phyloP scores from a whole-genome alignment of 225 moss, liverwort and hornwort species.

The Lunularia cruciata region DNA sequence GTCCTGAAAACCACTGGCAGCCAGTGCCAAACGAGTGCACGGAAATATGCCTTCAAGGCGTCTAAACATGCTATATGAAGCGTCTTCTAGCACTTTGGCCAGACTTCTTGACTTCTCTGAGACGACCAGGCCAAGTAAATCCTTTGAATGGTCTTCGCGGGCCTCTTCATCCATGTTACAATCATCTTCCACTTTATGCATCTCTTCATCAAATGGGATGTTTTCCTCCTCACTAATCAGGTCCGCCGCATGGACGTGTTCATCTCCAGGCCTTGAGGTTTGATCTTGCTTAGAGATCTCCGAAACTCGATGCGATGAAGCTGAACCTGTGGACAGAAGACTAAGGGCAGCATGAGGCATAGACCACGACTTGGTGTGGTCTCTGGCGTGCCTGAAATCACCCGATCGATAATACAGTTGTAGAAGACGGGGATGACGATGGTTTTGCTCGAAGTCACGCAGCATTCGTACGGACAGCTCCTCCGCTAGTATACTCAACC shows the following conservation, averaged over 20 bases:
- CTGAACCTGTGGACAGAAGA: slow-evolving; percentile 51
- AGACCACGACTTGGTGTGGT: slow-evolving; percentile 79
- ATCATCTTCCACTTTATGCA: slow-evolving; percentile 15
- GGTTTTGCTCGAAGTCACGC: slow-evolving; percentile 78
- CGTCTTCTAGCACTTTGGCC: slow-evolving; percentile 69
- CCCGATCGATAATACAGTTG: slow-evolving; percentile 90
- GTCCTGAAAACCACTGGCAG: slow-evolving; percentile 81
- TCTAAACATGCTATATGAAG: slow-evolving; percentile 57
- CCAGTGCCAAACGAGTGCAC: slow-evolving; percentile 82
- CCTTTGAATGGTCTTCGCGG: slow-evolving; percentile 23
- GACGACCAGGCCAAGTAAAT: slow-evolving; percentile 44
- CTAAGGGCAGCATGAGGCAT: slow-evolving; percentile 70
- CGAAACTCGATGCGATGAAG: slow-evolving; percentile 7
- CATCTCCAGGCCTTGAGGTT: slow-evolving; percentile 15
- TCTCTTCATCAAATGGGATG: slow-evolving; percentile 22
- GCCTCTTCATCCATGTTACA: slow-evolving; percentile 15
- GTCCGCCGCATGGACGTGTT: slow-evolving; percentile 24
- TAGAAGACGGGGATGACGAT: slow-evolving; percentile 78
- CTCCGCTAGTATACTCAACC: slow-evolving; percentile 68
- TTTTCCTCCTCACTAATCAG: slow-evolving; percentile 28
- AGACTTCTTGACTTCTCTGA: slow-evolving; percentile 70
- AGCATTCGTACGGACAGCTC: slow-evolving; percentile 86
- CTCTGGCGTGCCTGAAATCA: slow-evolving; percentile 62
- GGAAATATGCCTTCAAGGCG: slow-evolving; percentile 76
- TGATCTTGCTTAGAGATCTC: slow-evolving; percentile 18